phyloP scores from a whole-genome alignment of 1,284 basidiomycete genomes.

The Wolfiporia cocos region DNA sequence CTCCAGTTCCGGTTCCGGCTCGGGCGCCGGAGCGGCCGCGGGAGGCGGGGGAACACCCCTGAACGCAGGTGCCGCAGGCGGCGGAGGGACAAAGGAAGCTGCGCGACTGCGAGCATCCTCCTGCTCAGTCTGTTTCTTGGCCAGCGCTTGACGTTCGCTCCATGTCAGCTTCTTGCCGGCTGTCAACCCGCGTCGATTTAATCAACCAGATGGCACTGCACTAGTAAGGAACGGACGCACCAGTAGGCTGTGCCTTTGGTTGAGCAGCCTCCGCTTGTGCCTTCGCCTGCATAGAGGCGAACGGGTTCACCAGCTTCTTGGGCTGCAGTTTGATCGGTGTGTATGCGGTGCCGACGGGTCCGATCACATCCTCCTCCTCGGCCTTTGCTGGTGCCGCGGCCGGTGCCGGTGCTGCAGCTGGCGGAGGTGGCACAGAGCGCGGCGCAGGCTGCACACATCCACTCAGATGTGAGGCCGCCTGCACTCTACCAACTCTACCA shows the following conservation, averaged over 20 bases:
- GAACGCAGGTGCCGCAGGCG: constrained; percentile 24
- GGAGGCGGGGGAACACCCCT: constrained; percentile 26
- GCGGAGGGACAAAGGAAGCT: constrained; percentile 36
- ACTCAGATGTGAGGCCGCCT: neutral
- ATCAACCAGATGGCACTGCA: neutral
- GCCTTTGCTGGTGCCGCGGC: constrained; percentile 60
- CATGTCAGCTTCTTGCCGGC: constrained; percentile 77
- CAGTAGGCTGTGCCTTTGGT: constrained; percentile 15
- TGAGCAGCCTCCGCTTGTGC: constrained; percentile 25
- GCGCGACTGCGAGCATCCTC: constrained; percentile 69
- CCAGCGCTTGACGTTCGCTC: constrained; percentile 83
- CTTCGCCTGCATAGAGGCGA: constrained; percentile 54
- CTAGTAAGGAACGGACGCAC: constrained; percentile 10
- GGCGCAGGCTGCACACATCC: constrained; percentile 11
- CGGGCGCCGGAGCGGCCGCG: constrained; percentile 24
- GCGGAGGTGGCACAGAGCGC: constrained; percentile 17
- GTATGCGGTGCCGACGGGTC: constrained; percentile 80
- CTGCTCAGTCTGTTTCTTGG: constrained; percentile 80
- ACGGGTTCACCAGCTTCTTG: constrained; percentile 82
- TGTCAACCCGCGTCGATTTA: neutral
- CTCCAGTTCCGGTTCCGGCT: constrained; percentile 25
- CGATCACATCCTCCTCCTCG: constrained; percentile 73
- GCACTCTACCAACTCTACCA: neutral
- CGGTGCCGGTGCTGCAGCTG: constrained; percentile 35
- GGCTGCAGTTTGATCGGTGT: constrained; percentile 85